Evolutionary conservation across 2,329 filamentous ascomycete genomes (phyloP), one percentile per base, ranked within the genome.

Genomic region (Graphilbum ipis-grandicollis): DNA sequence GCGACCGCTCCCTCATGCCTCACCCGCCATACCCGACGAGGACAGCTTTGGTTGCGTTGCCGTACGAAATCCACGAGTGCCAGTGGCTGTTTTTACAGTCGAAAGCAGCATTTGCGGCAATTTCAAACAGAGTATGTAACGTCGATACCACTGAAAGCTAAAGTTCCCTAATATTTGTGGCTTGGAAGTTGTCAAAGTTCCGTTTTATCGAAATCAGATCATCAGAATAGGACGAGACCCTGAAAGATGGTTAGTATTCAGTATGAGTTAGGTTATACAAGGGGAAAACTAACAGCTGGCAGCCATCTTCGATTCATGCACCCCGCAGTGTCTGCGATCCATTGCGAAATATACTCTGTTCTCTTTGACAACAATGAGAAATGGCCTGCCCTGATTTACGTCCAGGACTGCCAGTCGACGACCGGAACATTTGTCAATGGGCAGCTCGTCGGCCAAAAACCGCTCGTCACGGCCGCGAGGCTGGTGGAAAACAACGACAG

Each of bases 331-430:
- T 73, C 69, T 2, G 60, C 65, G 36, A 56, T 60, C 19, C 68
- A 73, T 37, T 66, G 68, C 43, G 63, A 71, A 44, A 54, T 73
- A 23, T 74, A 71, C 47, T 63, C 62, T 2, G 52, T 73, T 30
- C 48, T 62, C 9, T 69, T 70, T 41, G 66, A 71, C 18, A 47
- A 52, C 13, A 18, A 36, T 26, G 33, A 39, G 9, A 15, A 19
- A 5, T 40, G 32, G 23, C 35, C 37, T 8, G 39, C 43, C 1
- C 23, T 69, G 37, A 50, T 73, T 30, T 74, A 71, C 43, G 66
- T 71, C 21, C 63, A 68, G 13, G 70, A 75, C 44, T 60, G 64
- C 19, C 60, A 62, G 36, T 72, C 69, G 5, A 54, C 53, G 14
- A 66, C 65, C 37, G 69, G 69, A 3, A 73, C 68, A 0, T 63